A percentile compares a stretch with the other conserved stretches of the same genome.
Conservation (phyloP, 2,329 filamentous ascomycete genomes). For the Aspergillus candidus region DNA sequence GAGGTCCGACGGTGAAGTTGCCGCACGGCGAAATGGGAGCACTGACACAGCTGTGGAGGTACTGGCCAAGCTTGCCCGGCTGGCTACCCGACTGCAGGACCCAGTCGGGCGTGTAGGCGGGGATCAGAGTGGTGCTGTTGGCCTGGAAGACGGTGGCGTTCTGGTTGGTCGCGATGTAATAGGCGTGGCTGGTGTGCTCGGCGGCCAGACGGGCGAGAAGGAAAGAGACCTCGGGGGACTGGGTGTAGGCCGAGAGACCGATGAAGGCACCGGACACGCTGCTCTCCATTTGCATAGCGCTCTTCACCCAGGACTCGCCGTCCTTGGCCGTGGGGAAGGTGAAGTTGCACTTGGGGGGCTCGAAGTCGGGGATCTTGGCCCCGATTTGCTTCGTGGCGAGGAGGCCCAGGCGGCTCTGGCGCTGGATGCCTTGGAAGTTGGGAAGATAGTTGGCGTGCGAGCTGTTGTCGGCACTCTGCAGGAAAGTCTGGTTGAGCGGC, state of each 20-base stretch:
- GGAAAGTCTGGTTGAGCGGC: slow-evolving; percentile 20
- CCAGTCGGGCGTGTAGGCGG: slow-evolving; percentile 19
- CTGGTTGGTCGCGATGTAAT: slow-evolving; percentile 17
- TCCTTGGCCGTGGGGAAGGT: slow-evolving; percentile 13
- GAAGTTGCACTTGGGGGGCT: slow-evolving; percentile 18
- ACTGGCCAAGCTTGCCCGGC: slow-evolving; percentile 20
- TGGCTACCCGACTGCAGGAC: slow-evolving; percentile 16
- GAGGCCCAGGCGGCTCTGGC: slow-evolving; percentile 19
- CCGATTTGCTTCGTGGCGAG: slow-evolving; percentile 20
- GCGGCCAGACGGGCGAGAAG: slow-evolving; percentile 24
- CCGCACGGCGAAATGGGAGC: slow-evolving; percentile 19
- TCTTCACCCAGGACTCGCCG: slow-evolving; percentile 14
- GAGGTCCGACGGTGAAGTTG: slow-evolving; percentile 17
- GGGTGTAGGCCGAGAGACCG: slow-evolving; percentile 23
- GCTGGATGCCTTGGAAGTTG: slow-evolving; percentile 21
- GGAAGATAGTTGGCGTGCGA: slow-evolving; percentile 13
- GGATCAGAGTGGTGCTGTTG: slow-evolving; percentile 17
- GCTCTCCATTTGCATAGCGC: slow-evolving; percentile 17
- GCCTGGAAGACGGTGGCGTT: slow-evolving; percentile 12
- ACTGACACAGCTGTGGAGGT: slow-evolving; percentile 18
- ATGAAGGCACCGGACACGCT: slow-evolving; percentile 21
- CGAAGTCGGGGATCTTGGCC: slow-evolving; percentile 12
- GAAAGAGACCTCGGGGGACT: slow-evolving; percentile 26
- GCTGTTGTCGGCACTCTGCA: slow-evolving; percentile 15
- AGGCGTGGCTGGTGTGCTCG: slow-evolving; percentile 19